Evolutionary conservation across 306 rosid species (phyloP).

Genomic region (Sechiopsis laciniata): DNA sequence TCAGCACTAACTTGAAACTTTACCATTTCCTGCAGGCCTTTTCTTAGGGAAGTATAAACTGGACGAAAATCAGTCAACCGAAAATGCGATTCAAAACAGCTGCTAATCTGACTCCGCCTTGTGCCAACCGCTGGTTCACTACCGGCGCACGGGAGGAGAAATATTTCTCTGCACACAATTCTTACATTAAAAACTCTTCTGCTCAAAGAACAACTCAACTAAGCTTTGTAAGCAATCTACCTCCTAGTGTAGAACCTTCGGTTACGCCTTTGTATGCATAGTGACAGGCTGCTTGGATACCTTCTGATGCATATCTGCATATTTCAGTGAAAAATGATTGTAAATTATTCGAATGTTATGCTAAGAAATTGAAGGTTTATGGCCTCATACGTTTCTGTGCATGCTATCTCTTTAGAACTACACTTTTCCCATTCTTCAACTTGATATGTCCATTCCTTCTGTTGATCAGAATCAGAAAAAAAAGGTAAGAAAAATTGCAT

Average conservation of each 20-base stretch:
- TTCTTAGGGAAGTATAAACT: neutral
- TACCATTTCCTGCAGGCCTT: neutral
- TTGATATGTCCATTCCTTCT: conserved; percentile 63
- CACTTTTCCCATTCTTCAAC: conserved; percentile 66
- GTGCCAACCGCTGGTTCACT: conserved; percentile 57
- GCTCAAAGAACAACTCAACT: neutral
- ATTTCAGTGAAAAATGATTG: conserved; percentile 8
- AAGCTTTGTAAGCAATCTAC: conserved; percentile 27
- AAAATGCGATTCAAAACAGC: conserved; percentile 65
- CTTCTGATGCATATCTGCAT: conserved; percentile 72
- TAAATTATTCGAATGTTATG: neutral
- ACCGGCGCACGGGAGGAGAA: conserved; percentile 61
- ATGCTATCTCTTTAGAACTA: conserved; percentile 35
- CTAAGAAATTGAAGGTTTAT: neutral
- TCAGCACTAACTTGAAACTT: neutral
- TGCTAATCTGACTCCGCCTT: conserved; percentile 86
- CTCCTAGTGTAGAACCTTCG: conserved; percentile 53
- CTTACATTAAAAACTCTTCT: neutral
- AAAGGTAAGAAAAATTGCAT: neutral
- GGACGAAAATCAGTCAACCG: conserved; percentile 20
- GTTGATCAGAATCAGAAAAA: conserved; percentile 21
- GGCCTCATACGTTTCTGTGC: conserved; percentile 56
- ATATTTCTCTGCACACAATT: conserved; percentile 50
- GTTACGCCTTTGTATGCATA: conserved; percentile 64
- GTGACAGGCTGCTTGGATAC: conserved; percentile 60